These are phyloP conservation scores for Moesziomyces parantarcticus DNA, from an alignment of 1,284 basidiomycete genomes.

Conservation along the genomic window DNA sequence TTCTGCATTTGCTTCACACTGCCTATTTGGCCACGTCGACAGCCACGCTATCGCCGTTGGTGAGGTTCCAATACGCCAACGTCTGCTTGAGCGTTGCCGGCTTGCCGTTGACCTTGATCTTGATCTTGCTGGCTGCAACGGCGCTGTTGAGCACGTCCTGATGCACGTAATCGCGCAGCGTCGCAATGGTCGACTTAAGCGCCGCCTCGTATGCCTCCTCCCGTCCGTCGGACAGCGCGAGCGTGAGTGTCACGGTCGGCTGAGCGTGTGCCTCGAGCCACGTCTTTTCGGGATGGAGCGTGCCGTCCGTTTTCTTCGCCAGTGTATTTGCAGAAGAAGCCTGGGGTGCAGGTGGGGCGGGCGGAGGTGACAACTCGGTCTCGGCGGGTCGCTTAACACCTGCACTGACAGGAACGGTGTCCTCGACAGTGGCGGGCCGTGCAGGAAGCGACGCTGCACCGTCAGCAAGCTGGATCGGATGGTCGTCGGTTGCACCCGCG, in stretches of 20 bases:
- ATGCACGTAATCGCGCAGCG: constrained; percentile 61
- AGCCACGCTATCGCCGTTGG: constrained; percentile 54
- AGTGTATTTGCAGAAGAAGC: constrained; percentile 8
- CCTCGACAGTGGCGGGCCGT: constrained; percentile 13
- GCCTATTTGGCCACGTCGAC: constrained; percentile 47
- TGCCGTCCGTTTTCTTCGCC: constrained; percentile 37
- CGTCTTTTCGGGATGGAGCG: constrained; percentile 50
- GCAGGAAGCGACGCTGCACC: constrained; percentile 21
- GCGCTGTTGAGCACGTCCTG: constrained; percentile 45
- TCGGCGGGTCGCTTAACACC: constrained; percentile 35
- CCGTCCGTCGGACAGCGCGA: constrained; percentile 45
- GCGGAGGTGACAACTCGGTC: constrained; percentile 29
- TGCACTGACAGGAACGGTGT: constrained; percentile 1
- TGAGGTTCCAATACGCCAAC: constrained; percentile 63
- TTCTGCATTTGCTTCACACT: background rate
- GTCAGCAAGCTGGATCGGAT: constrained; percentile 23
- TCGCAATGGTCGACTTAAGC: constrained; percentile 50
- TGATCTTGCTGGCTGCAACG: constrained; percentile 62
- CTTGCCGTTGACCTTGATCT: constrained; percentile 54
- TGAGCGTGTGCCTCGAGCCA: constrained; percentile 57
- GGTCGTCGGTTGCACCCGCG: constrained; percentile 12
- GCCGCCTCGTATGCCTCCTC: constrained; percentile 52
- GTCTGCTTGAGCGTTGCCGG: constrained; percentile 62
- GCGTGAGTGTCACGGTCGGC: constrained; percentile 45
- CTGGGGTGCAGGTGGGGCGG: constrained; percentile 21